Conservation (phyloP, 202 grass and related monocot species). For the Zizania palustris region DNA sequence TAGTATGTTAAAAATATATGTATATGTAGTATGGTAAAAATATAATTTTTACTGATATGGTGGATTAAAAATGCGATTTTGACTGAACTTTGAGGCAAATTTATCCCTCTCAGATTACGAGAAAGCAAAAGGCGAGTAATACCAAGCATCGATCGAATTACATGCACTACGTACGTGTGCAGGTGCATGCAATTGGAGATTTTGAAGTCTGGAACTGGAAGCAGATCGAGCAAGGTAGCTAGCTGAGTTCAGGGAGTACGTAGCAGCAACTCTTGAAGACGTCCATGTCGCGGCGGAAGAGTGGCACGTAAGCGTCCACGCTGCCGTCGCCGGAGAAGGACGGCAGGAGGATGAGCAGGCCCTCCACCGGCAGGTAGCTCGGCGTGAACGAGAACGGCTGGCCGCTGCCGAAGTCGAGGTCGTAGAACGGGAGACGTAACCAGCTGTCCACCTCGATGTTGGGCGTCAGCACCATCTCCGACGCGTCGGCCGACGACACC, state of each 20-base stretch:
- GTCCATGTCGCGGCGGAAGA: slow-evolving; percentile 45
- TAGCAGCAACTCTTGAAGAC: slow-evolving; percentile 56
- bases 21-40: too few species aligned
- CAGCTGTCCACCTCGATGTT: slow-evolving; percentile 67
- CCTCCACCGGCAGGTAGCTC: slow-evolving; percentile 56
- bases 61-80: too few species aligned
- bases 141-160: too few species aligned
- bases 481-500: slow-evolving; percentile 34
- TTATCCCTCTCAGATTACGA: too few species aligned
- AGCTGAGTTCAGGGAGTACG: background rate
- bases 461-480: slow-evolving; percentile 47
- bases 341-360: slow-evolving; percentile 55
- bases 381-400: slow-evolving; percentile 65
- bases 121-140: too few species aligned
- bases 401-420: slow-evolving; percentile 61
- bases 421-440: slow-evolving; percentile 63
- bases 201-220: too few species aligned
- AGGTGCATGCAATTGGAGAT: background rate
- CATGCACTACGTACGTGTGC: background rate
- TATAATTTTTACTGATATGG: too few species aligned
- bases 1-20: too few species aligned
- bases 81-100: too few species aligned
- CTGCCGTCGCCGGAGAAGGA: slow-evolving; percentile 52
- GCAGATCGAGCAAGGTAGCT: too few species aligned
- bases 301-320: slow-evolving; percentile 60